Evolutionary conservation across 2,329 filamentous ascomycete genomes (phyloP).

Genomic region (Cladosporium austrohemisphaericum): DNA sequence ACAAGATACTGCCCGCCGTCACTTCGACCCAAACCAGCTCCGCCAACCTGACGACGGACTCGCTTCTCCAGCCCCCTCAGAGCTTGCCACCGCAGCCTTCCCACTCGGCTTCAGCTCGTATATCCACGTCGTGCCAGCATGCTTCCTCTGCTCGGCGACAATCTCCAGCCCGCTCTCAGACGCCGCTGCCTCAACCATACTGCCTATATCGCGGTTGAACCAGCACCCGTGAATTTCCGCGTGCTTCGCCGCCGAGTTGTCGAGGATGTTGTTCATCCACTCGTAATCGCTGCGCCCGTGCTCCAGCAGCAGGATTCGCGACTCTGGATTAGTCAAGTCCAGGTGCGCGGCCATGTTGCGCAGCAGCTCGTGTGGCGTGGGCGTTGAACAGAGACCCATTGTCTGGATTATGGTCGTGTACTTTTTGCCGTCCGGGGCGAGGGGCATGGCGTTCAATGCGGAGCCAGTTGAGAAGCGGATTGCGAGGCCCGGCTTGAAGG

Average conservation of each 20-base stretch:
- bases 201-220: conserved; percentile 52
- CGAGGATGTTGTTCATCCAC: conserved; percentile 48
- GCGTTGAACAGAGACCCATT: conserved; percentile 50
- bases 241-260: conserved; percentile 45
- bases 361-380: conserved; percentile 42
- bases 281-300: conserved; percentile 47
- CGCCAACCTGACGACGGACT: conserved; percentile 15
- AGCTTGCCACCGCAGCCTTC: neutral
- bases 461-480: conserved; percentile 43
- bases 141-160: conserved; percentile 42
- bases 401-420: conserved; percentile 51
- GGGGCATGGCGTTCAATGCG: conserved; percentile 41
- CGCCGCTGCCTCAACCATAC: conserved; percentile 47
- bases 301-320: conserved; percentile 47
- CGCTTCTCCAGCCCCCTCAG: neutral
- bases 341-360: conserved; percentile 40
- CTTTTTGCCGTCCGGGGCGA: conserved; percentile 24
- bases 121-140: conserved; percentile 50
- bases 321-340: conserved; percentile 40
- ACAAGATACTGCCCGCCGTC: neutral
- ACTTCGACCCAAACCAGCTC: conserved; percentile 17
- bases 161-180: conserved; percentile 45
- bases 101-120: conserved; percentile 41
- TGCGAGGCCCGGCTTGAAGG: conserved; percentile 22
- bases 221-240: conserved; percentile 50